Evolutionary conservation across 2,329 filamentous ascomycete genomes (phyloP).

Genomic region (Pseudohalonectria lignicola): DNA sequence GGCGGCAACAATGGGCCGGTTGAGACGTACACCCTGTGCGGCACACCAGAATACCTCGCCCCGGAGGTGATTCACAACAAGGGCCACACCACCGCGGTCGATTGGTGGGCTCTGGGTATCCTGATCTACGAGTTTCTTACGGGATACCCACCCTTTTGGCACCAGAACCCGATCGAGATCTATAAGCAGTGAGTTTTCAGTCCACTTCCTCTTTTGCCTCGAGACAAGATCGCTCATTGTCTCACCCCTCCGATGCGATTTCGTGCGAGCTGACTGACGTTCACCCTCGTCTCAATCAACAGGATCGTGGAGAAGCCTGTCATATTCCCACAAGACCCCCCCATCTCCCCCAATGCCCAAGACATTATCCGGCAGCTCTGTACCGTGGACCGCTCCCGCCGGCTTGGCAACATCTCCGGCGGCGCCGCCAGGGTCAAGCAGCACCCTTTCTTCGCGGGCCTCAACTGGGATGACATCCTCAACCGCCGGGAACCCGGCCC

Average conservation of each 20-base stretch:
- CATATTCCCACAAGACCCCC: slow-evolving; percentile 57
- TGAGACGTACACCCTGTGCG: slow-evolving; percentile 76
- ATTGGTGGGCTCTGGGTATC: slow-evolving; percentile 83
- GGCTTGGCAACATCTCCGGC: slow-evolving; percentile 68
- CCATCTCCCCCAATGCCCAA: slow-evolving; percentile 56
- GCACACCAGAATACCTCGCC: slow-evolving; percentile 74
- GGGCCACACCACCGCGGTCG: slow-evolving; percentile 64
- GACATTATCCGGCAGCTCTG: slow-evolving; percentile 69
- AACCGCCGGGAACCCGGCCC: slow-evolving; percentile 54
- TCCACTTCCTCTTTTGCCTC: background rate
- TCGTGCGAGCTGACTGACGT: background rate
- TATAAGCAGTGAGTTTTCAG: slow-evolving; percentile 68
- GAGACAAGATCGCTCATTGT: too few relatives aligned
- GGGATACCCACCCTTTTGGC: slow-evolving; percentile 79
- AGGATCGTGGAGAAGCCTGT: slow-evolving; percentile 74
- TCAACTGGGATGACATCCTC: slow-evolving; percentile 66
- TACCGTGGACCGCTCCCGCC: slow-evolving; percentile 66
- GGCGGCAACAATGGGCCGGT: slow-evolving; percentile 19
- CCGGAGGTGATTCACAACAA: slow-evolving; percentile 80
- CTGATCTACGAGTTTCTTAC: slow-evolving; percentile 77
- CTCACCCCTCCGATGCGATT: background rate
- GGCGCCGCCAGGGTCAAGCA: slow-evolving; percentile 61
- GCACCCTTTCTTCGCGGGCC: slow-evolving; percentile 63
- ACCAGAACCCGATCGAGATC: slow-evolving; percentile 77
- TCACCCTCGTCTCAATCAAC: too few relatives aligned